Base-by-base conservation (phyloP, 176 grass and related monocot genomes). In the Oryza glumipatula region DNA sequence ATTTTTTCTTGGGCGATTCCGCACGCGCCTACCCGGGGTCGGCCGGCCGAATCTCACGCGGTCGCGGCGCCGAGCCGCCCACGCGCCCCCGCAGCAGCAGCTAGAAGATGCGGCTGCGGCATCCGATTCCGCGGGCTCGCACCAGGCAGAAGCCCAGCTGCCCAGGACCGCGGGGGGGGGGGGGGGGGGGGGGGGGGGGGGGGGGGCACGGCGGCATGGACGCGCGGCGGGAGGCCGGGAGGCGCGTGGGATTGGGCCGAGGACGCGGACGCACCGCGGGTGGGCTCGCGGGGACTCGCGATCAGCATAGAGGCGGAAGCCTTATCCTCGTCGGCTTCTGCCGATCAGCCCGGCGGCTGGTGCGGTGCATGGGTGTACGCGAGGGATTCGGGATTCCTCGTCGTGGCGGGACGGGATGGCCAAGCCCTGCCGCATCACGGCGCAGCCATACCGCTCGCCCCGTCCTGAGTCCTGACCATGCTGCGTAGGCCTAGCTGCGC, bases 381-480 rank as follows among this genome's bases (percentile, higher is more conserved):
- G 47, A 54, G 73, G 46, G 73, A 12, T 36, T 41, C 67, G 73
- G 46, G 73, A 12, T 36, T 41, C 67, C 48, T 10, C 17, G 43
- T 74, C 54, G 32, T 56, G 67, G 14, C 82, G 51, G 65, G 48
- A 85, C 87, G 65, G 71, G 63, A 89, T 89, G 87, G 35, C 64
- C 49, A 70, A 70, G 64, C 71, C 71, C 77, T 30, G 67, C 14
- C 65, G 70, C 48, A 69, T 61, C 71, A 77, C 70, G 76, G 76
- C 76, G 87, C 76, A 44, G 36, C 76, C 82, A 76, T 89, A 21
- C 82, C 87, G 63, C 39, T 39, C 11, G 38, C 47, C 46, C 33
- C 33, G 33, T 35, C 54, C 28, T 30, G 28, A 32, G 66, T 7
- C 66, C 2, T n/a, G 30, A 9, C 65, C 72, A 58, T 81, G 67